phyloP scores from a whole-genome alignment of 768 basidiomycete species.

The Fomitopsis pulvina region DNA sequence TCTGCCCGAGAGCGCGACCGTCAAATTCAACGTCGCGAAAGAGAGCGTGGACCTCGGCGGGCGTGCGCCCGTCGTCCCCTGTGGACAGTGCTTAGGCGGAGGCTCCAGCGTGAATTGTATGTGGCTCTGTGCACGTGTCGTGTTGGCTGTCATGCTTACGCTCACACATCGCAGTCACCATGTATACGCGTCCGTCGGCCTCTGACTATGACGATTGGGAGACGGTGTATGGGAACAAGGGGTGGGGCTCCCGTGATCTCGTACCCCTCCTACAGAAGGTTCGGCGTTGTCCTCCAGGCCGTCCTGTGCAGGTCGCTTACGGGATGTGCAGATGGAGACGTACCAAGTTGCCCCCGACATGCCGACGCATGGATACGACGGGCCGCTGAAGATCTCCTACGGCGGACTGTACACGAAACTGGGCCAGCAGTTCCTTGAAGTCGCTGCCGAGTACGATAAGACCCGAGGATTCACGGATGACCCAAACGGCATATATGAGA shows the following conservation, averaged over 20 bases:
- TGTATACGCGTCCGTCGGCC: slow-evolving; percentile 52
- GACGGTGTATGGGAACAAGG: slow-evolving; percentile 39
- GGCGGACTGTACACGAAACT: slow-evolving; percentile 33
- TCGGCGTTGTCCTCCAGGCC: neutral
- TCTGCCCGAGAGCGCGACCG: slow-evolving; percentile 28
- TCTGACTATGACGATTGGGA: slow-evolving; percentile 68
- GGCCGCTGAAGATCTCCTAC: slow-evolving; percentile 32
- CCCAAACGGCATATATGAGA: slow-evolving; percentile 35
- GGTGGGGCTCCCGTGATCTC: slow-evolving; percentile 53
- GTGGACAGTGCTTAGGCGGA: slow-evolving; percentile 51
- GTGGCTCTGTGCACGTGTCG: slow-evolving; percentile 34
- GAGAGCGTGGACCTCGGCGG: slow-evolving; percentile 37
- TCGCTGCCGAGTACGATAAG: slow-evolving; percentile 42
- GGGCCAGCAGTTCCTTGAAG: slow-evolving; percentile 39
- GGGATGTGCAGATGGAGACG: slow-evolving; percentile 20
- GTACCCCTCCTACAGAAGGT: slow-evolving; percentile 51
- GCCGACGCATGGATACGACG: slow-evolving; percentile 30
- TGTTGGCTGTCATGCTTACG: no score
- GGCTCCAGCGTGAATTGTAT: slow-evolving; percentile 55
- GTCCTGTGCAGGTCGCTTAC: neutral
- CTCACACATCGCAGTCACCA: slow-evolving; percentile 20
- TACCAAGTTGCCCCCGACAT: slow-evolving; percentile 23
- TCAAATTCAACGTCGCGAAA: slow-evolving; percentile 34
- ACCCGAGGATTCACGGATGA: slow-evolving; percentile 39
- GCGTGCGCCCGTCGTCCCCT: slow-evolving; percentile 35